Evolutionary conservation across 2,329 filamentous ascomycete genomes (phyloP).

Genomic region (Simplicillium aogashimaense): DNA sequence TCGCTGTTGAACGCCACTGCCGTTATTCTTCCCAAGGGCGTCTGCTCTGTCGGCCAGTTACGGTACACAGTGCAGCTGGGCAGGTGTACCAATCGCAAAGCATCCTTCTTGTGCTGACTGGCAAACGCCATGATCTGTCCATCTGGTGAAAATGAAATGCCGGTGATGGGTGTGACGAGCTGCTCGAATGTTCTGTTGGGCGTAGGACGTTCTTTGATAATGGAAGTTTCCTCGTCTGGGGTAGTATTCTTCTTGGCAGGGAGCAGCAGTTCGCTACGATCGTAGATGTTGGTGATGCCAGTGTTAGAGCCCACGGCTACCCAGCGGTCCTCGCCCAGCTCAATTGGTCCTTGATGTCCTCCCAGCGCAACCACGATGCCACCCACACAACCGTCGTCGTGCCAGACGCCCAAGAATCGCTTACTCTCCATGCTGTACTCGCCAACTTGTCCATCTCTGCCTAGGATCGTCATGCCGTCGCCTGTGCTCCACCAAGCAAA

Average conservation of each 20-base stretch:
- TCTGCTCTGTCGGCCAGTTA: conserved; percentile 92
- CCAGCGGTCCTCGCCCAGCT: conserved; percentile 75
- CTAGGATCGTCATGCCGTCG: conserved; percentile 70
- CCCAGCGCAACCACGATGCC: conserved; percentile 77
- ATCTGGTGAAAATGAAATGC: conserved; percentile 74
- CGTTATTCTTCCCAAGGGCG: conserved; percentile 76
- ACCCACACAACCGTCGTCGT: conserved; percentile 80
- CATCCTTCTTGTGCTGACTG: conserved; percentile 80
- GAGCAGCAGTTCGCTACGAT: conserved; percentile 56
- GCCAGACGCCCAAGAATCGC: conserved; percentile 72
- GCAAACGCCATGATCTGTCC: conserved; percentile 83
- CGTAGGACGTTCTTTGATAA: conserved; percentile 57
- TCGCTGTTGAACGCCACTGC: conserved; percentile 57
- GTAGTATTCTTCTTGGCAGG: conserved; percentile 18
- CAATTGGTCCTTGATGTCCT: conserved; percentile 48
- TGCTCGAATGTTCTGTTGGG: conserved; percentile 73
- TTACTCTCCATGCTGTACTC: conserved; percentile 69
- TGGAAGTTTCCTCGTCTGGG: conserved; percentile 20
- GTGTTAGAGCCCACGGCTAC: conserved; percentile 77
- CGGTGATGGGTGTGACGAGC: conserved; percentile 74
- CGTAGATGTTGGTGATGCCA: conserved; percentile 90
- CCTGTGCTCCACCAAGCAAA: conserved; percentile 89
- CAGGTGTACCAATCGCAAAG: conserved; percentile 77
- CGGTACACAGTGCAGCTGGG: conserved; percentile 88
- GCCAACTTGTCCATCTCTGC: conserved; percentile 79